Conservation (phyloP, 345 rosid species). For the Gossypium raimondii region DNA sequence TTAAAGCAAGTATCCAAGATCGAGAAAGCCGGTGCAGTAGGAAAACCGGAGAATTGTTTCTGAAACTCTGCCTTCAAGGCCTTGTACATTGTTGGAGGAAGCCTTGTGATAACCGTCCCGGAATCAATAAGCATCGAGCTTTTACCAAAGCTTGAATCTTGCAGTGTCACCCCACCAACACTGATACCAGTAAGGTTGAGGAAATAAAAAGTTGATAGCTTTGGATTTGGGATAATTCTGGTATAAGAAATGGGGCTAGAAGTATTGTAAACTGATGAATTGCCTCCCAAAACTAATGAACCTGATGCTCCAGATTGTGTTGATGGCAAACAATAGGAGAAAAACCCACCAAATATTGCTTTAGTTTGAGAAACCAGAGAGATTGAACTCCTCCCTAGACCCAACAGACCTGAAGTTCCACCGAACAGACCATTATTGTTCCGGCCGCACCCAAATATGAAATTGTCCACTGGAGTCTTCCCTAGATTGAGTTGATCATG, state of each 20-base stretch:
- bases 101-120: slow-evolving; percentile 76
- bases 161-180: slow-evolving; percentile 52
- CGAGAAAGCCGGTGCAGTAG: slow-evolving; percentile 62
- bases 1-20: slow-evolving; percentile 85
- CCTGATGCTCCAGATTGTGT: slow-evolving; percentile 61
- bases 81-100: slow-evolving; percentile 74
- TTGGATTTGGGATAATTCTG: slow-evolving; percentile 51
- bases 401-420: slow-evolving; percentile 84
- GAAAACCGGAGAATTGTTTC: slow-evolving; percentile 61
- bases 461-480: slow-evolving; percentile 29
- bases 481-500: slow-evolving; percentile 52
- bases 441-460: slow-evolving; percentile 80
- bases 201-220: slow-evolving; percentile 64
- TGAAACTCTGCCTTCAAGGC: slow-evolving; percentile 62
- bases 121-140: slow-evolving; percentile 65
- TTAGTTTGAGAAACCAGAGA: slow-evolving; percentile 69
- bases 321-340: slow-evolving; percentile 86
- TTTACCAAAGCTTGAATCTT: slow-evolving; percentile 39
- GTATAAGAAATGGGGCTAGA: slow-evolving; percentile 62
- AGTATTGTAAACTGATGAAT: slow-evolving; percentile 54
- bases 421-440: slow-evolving; percentile 77
- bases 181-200: slow-evolving; percentile 66
- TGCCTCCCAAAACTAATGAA: slow-evolving; percentile 60
- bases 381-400: slow-evolving; percentile 67
- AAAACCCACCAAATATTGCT: slow-evolving; percentile 51